A percentile compares a stretch with the other conserved stretches of the same genome.
Evolutionary conservation across 2,329 filamentous ascomycete genomes (phyloP).

Genomic region (Sporothrix schenckii): DNA sequence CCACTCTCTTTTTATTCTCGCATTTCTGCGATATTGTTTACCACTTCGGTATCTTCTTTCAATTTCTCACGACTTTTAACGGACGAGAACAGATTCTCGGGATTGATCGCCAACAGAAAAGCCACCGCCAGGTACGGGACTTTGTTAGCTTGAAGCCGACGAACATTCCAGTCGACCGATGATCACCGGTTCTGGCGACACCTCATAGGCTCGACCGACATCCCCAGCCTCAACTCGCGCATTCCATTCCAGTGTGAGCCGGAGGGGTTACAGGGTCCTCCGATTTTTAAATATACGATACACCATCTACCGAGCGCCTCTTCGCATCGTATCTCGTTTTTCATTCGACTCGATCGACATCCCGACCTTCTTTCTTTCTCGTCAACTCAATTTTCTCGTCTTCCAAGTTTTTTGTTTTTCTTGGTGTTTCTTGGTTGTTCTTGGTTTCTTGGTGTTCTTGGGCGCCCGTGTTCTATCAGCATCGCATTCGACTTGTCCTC

Average conservation of each 20-base stretch:
- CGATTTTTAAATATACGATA: slow-evolving; percentile 13
- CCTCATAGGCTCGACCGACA: slow-evolving; percentile 9
- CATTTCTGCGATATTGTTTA: background rate
- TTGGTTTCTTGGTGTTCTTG: slow-evolving; percentile 9
- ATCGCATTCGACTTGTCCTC: background rate
- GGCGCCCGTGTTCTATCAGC: background rate
- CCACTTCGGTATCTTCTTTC: slow-evolving; percentile 13
- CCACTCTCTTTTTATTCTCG: background rate
- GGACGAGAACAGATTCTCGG: background rate
- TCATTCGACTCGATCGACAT: slow-evolving; percentile 11
- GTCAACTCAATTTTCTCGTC: background rate
- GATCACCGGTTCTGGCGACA: background rate
- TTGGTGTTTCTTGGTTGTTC: background rate
- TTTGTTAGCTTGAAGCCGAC: slow-evolving; percentile 3
- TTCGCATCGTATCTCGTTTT: background rate
- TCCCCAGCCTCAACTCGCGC: slow-evolving; percentile 13
- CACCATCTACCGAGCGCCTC: background rate
- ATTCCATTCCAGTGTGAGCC: slow-evolving; percentile 30
- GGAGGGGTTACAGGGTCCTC: slow-evolving; percentile 1
- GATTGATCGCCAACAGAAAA: background rate
- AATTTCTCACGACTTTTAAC: slow-evolving; percentile 3
- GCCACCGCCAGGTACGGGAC: slow-evolving; percentile 25
- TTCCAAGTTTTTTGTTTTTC: slow-evolving; percentile 6
- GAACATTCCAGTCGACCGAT: slow-evolving; percentile 21
- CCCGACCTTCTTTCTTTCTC: background rate